Percentiles rank a stretch among this genome's conserved stretches.
These are phyloP conservation scores for Ananas comosus DNA, from an alignment of 176 grass and related monocot genomes.

Conservation along the genomic window DNA sequence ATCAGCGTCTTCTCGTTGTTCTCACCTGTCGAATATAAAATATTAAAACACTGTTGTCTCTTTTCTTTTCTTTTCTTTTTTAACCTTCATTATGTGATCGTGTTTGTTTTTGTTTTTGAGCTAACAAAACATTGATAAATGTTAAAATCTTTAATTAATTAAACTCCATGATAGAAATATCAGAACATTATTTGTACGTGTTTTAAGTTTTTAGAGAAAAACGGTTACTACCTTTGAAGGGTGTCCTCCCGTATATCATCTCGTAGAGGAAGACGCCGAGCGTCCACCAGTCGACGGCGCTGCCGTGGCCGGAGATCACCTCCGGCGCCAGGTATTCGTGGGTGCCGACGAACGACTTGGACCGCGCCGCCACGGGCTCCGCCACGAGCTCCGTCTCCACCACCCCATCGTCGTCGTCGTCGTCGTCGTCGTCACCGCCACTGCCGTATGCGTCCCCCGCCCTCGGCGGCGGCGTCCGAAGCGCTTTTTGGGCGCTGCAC, in stretches of 20 bases:
- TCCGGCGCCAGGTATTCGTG: conserved; percentile 95
- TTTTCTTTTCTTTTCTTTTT: too few species aligned
- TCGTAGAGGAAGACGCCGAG: conserved; percentile 90
- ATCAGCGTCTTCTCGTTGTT: conserved; percentile 67
- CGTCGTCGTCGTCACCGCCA: not conserved
- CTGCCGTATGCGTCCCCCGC: conserved; percentile 5
- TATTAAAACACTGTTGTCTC: too few species aligned
- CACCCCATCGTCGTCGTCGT: not conserved
- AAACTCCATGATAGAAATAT: too few species aligned
- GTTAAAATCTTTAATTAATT: too few species aligned
- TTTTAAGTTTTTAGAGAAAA: too few species aligned
- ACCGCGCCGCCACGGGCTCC: conserved; percentile 65
- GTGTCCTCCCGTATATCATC: conserved; percentile 74
- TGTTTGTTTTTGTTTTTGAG: too few species aligned
- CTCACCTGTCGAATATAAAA: conserved; percentile 14
- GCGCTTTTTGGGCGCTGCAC: conserved; percentile 16
- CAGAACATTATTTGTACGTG: too few species aligned
- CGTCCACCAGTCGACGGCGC: conserved; percentile 94
- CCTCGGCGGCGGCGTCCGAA: conserved; percentile 4
- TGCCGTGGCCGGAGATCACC: conserved; percentile 90
- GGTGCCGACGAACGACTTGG: conserved; percentile 86
- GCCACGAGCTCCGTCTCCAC: conserved; percentile 56
- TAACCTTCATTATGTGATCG: too few species aligned
- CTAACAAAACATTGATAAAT: too few species aligned
- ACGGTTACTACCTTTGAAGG: conserved; percentile 38